phyloP scores from a whole-genome alignment of 78 protist genomes.

The Pigoraptor vietnamica region DNA sequence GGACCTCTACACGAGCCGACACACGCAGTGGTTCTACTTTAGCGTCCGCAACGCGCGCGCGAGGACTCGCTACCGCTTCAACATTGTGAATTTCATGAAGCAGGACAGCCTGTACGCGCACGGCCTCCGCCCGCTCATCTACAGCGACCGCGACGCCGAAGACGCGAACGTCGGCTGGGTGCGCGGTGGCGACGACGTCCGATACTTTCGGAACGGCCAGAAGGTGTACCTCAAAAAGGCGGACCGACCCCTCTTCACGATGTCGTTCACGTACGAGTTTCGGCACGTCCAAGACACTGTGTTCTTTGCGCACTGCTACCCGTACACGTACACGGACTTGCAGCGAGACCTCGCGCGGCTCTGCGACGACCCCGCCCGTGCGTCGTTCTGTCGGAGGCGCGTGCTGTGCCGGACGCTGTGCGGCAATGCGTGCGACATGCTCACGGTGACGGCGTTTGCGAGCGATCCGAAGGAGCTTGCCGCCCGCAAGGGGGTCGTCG shows the following conservation, averaged over 20 bases:
- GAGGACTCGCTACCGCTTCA: conserved; percentile 41
- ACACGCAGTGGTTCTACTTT: conserved; percentile 84
- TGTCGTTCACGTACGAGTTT: conserved; percentile 41
- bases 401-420: conserved; percentile 29
- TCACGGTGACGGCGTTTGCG: conserved; percentile 37
- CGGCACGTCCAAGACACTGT: too few relatives aligned
- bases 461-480: not conserved
- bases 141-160: too few relatives aligned
- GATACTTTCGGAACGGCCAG: conserved; percentile 15
- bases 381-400: not conserved
- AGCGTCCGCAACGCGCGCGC: not conserved
- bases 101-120: conserved; percentile 34
- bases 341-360: not conserved
- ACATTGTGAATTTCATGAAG: conserved; percentile 58
- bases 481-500: conserved; percentile 13
- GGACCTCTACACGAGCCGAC: conserved; percentile 57
- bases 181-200: conserved; percentile 40
- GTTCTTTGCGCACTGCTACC: conserved; percentile 54
- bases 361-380: not conserved
- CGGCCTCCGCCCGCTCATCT: conserved; percentile 48
- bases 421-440: conserved; percentile 25
- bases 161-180: too few relatives aligned
- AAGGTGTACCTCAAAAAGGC: too few relatives aligned
- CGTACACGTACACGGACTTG: conserved; percentile 58
- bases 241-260: too few relatives aligned